A percentile compares a stretch with the other conserved stretches of the same genome.
These are phyloP conservation scores for Pseudogymnoascus sp. DNA, from an alignment of 2,329 filamentous ascomycete species.

Conservation along the genomic window DNA sequence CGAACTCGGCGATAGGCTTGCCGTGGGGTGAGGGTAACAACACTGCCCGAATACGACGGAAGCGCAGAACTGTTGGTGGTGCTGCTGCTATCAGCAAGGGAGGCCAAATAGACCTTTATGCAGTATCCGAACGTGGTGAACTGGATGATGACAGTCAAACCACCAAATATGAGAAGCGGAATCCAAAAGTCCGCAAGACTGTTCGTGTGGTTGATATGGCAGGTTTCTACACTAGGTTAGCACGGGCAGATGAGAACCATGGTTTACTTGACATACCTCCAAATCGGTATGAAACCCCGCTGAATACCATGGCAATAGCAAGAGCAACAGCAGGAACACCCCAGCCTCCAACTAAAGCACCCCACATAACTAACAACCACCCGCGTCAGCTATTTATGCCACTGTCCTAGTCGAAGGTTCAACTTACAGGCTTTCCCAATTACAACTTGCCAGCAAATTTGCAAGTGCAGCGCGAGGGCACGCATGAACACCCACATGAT, in stretches of 20 bases:
- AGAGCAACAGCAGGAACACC: slow-evolving; percentile 71
- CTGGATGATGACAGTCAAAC: slow-evolving; percentile 68
- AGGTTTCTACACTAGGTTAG: slow-evolving; percentile 86
- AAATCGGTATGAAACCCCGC: slow-evolving; percentile 90
- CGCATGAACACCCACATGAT: slow-evolving; percentile 89
- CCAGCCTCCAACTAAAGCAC: slow-evolving; percentile 73
- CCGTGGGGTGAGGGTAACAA: slow-evolving; percentile 65
- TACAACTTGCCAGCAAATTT: slow-evolving; percentile 95
- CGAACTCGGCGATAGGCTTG: slow-evolving; percentile 82
- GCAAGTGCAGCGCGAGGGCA: slow-evolving; percentile 84
- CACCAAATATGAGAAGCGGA: slow-evolving; percentile 71
- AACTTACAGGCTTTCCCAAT: slow-evolving; percentile 60
- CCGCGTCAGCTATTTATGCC: background rate
- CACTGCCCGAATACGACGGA: slow-evolving; percentile 66
- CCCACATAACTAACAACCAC: slow-evolving; percentile 59
- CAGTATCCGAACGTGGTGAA: slow-evolving; percentile 85
- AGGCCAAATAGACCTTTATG: slow-evolving; percentile 86
- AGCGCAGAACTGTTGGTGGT: slow-evolving; percentile 65
- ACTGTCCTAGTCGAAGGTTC: background rate
- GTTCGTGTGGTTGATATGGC: slow-evolving; percentile 85
- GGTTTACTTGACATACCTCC: slow-evolving; percentile 46
- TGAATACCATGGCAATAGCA: slow-evolving; percentile 67
- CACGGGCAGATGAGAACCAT: background rate
- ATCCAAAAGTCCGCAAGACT: slow-evolving; percentile 85
- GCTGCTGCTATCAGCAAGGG: slow-evolving; percentile 62